Base-by-base conservation (phyloP, 2,329 filamentous ascomycete species). In the Chaetomium strumarium region DNA sequence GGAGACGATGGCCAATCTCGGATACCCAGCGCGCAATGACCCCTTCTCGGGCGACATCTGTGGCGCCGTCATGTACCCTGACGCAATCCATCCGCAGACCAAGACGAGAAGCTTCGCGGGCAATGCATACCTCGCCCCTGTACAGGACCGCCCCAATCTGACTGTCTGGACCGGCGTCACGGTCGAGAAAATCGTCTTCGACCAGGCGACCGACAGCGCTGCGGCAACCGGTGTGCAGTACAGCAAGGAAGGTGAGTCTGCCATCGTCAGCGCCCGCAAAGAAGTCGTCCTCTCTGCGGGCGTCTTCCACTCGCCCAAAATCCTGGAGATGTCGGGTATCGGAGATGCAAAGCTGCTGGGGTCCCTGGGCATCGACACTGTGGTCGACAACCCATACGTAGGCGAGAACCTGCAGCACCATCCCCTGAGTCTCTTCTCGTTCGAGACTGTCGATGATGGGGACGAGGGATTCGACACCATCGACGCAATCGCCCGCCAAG, bases 211-310 rank as follows among this genome's bases (percentile, higher is more conserved):
- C n/a, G 56, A 58, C 4, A 40, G 58, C 12, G 58, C 64, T n/a
- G 44, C 60, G 2, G 68, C 67, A 3, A 67, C 60, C 0, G 68
- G 69, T 4, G 67, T 72, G n/a, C 53, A 64, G 42, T 46, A 64
- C 29, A 55, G 51, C 46, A 55, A 63, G 8, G 62, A 63, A 19
- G 46, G 49, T 33, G 31, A 51, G 37, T 49, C 37, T 8, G 34
- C 2, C 14, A 61, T 62, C 9, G 40, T 61, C 8, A 29, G 34
- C 2, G 56, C 55, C 2, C 47, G 41, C 4, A 45, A 46, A 8
- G 73, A 76, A 46, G 66, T 76, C 0, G 67, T 76, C 37, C 58
- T 77, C 5, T 67, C 70, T 1, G 70, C 70, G 0, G 72, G 73
- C 2, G 65, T 65, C 1, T 64, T 73, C 36, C 48, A 70, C 34